Evolutionary conservation across 2,329 filamentous ascomycete genomes (phyloP), one percentile per base, ranked within the genome.

Genomic region (Aspergillus phoenicis): DNA sequence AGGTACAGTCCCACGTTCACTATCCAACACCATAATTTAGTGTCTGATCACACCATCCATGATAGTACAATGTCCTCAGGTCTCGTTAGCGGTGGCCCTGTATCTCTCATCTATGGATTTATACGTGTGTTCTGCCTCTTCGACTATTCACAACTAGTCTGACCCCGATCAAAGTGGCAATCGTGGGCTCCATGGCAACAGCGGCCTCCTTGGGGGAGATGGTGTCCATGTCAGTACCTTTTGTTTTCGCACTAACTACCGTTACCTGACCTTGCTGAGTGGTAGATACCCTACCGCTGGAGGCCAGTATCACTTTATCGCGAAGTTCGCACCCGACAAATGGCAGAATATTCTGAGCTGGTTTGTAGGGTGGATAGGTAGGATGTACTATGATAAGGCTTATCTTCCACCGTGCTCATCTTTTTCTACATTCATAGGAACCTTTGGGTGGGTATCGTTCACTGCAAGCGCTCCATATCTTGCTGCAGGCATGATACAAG

Each of bases 401-500:
- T 20, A 20, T 20, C 2, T 20, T 20, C 20, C 20, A 20, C 20
- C 20, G 20, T 20, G 20, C 20, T 20, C 20, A 20, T 20, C 2
- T 20, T 20, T 20, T 20, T 20, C 20, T 20, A 20, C 2, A 20
- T 20, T 20, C 20, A 20, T 3, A 62, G 57, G 52, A 8, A 57
- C 39, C 5, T 61, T 64, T 48, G 60, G 60, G 0, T 64, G 61
- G 58, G n/a, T 57, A 3, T 45, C 63, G 0, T 57, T 63, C 13
- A 48, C 61, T 15, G 78, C 80, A 0, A 75, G 74, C 2, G 72
- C 73, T 1, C 73, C 78, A 0, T 82, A 80, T 49, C 70, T 84
- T 3, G 71, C 77, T 0, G 79, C 77, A 4, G 80, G 78, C 4
- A 73, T 82, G 39, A 78, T 83, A 17, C 77, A 83, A 63, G 79